phyloP scores from a whole-genome alignment of 1,284 basidiomycete species.

The Naganishia sp. region DNA sequence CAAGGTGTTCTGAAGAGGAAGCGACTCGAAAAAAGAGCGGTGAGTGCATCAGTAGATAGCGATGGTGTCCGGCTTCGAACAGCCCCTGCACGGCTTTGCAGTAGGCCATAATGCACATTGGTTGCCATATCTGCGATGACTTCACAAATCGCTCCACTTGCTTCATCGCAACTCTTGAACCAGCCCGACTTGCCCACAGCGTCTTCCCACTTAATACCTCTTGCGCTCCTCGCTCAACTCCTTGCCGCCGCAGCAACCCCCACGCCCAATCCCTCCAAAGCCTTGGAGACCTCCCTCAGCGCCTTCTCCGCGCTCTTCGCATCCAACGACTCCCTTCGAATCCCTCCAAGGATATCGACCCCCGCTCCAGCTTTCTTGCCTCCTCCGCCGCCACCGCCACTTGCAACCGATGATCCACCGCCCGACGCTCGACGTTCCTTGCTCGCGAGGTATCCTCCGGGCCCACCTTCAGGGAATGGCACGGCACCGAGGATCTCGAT shows the following conservation, averaged over 20 bases:
- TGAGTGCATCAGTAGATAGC: too few species aligned
- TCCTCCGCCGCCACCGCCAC: background rate
- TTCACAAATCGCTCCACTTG: too few species aligned
- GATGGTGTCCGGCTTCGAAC: too few species aligned
- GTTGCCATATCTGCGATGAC: too few species aligned
- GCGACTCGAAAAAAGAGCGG: too few species aligned
- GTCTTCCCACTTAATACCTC: background rate
- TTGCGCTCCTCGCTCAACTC: background rate
- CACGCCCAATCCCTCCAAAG: slow-evolving; percentile 57
- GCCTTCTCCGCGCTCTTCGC: slow-evolving; percentile 61
- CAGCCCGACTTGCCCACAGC: background rate
- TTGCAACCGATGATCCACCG: slow-evolving; percentile 7
- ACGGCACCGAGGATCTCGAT: slow-evolving; percentile 34
- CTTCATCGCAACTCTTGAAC: too few species aligned
- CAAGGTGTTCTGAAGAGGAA: too few species aligned
- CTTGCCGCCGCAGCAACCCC: slow-evolving; percentile 19
- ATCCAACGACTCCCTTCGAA: slow-evolving; percentile 41
- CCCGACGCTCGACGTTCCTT: slow-evolving; percentile 20
- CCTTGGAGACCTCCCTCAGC: slow-evolving; percentile 71
- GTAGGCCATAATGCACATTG: too few species aligned
- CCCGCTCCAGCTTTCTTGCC: slow-evolving; percentile 1
- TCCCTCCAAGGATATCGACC: slow-evolving; percentile 15
- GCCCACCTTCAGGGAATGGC: slow-evolving; percentile 33
- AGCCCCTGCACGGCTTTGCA: too few species aligned
- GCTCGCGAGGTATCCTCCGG: slow-evolving; percentile 39